These are phyloP conservation scores for Mentha longifolia DNA, from an alignment of 257 asterid species.

Conservation along the genomic window DNA sequence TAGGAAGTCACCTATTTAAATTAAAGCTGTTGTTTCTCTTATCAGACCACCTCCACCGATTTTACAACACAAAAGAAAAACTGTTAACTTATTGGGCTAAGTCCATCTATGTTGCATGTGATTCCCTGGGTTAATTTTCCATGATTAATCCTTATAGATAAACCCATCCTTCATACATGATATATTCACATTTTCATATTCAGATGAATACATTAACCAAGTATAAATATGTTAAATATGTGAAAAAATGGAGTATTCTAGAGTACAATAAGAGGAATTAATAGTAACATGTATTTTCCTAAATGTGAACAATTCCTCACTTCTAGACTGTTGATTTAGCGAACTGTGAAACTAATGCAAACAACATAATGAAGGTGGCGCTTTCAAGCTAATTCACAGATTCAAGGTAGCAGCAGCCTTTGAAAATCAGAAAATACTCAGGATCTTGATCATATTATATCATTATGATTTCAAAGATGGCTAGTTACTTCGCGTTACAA, in stretches of 20 bases:
- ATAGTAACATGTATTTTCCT: no score
- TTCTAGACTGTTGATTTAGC: background rate
- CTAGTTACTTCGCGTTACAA: background rate
- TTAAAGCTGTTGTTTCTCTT: background rate
- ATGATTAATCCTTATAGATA: background rate
- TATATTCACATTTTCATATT: background rate
- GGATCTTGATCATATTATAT: background rate
- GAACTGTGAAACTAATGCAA: background rate
- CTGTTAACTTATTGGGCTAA: background rate
- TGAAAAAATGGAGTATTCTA: background rate
- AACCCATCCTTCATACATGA: background rate
- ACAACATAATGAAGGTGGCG: background rate
- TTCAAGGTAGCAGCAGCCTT: background rate
- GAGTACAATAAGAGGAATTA: background rate
- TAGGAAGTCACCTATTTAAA: background rate
- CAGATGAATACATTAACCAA: background rate
- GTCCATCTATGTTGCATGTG: background rate
- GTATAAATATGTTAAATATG: background rate
- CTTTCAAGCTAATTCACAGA: background rate
- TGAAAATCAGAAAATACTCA: background rate
- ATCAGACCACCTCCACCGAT: background rate
- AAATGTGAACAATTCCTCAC: background rate
- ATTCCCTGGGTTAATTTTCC: background rate
- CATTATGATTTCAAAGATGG: background rate
- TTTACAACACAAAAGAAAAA: background rate